These are phyloP conservation scores for Tetraselmis striata DNA, from an alignment of 139 green algal genomes.

Conservation along the genomic window DNA sequence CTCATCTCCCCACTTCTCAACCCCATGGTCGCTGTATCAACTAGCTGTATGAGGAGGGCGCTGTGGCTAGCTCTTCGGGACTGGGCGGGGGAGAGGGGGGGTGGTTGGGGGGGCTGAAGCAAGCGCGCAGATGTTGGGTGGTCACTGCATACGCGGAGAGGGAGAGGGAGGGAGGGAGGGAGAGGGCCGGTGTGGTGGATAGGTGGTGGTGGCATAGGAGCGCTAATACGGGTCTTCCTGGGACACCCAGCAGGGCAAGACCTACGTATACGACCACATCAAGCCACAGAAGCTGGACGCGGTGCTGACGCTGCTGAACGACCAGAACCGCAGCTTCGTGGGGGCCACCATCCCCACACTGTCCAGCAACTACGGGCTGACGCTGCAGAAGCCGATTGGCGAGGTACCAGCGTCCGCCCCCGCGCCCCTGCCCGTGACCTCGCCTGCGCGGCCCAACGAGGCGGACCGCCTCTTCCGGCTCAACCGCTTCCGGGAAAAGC, in stretches of 20 bases:
- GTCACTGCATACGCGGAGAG: too few species aligned
- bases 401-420: background rate
- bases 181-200: too few species aligned
- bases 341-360: background rate
- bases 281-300: slow-evolving; percentile 4
- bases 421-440: background rate
- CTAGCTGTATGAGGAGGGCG: too few species aligned
- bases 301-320: slow-evolving; percentile 4
- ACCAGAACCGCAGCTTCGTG: background rate
- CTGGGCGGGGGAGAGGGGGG: too few species aligned
- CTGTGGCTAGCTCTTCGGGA: too few species aligned
- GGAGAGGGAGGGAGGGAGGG: too few species aligned
- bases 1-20: too few species aligned
- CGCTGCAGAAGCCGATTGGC: background rate
- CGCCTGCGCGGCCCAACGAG: background rate
- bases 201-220: too few species aligned
- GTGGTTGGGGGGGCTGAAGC: too few species aligned
- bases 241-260: background rate
- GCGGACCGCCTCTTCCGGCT: slow-evolving; percentile 21
- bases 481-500: slow-evolving; percentile 33
- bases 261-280: background rate
- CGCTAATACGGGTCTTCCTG: too few species aligned
- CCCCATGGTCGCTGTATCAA: too few species aligned
- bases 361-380: background rate
- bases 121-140: too few species aligned